Evolutionary conservation across 1,284 basidiomycete species (phyloP).

Genomic region (Hypsizygus ulmarius): DNA sequence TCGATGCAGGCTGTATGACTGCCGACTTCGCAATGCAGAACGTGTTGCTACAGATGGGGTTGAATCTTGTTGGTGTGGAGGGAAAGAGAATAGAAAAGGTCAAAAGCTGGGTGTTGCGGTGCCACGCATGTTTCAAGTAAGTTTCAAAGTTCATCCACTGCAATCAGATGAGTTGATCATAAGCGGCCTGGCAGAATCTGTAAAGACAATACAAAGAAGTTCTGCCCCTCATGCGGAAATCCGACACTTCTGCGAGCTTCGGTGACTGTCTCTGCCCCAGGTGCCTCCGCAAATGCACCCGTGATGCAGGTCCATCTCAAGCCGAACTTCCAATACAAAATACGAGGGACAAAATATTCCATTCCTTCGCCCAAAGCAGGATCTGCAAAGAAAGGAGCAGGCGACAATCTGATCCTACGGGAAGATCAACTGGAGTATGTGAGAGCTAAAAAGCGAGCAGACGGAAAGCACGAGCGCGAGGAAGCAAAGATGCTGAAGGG

Average conservation of each 20-base stretch:
- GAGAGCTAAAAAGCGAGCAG: slow-evolving; percentile 74
- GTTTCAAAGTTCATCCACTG: slow-evolving; percentile 29
- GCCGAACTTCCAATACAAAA: slow-evolving; percentile 91
- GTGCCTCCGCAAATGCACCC: slow-evolving; percentile 54
- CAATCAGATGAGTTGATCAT: slow-evolving; percentile 1
- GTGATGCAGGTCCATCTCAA: slow-evolving; percentile 87
- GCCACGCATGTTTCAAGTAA: slow-evolving; percentile 99
- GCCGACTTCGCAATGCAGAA: slow-evolving; percentile 99
- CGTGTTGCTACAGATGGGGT: slow-evolving; percentile 92
- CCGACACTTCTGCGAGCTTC: slow-evolving; percentile 89
- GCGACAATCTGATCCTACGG: slow-evolving; percentile 80
- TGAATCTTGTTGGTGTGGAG: slow-evolving; percentile 89
- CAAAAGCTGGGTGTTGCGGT: slow-evolving; percentile 94
- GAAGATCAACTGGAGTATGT: slow-evolving; percentile 90
- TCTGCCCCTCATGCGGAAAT: slow-evolving; percentile 97
- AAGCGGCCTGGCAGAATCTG: slow-evolving; percentile 66
- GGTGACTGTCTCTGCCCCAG: slow-evolving; percentile 77
- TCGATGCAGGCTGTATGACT: slow-evolving; percentile 89
- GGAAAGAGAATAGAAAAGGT: slow-evolving; percentile 90
- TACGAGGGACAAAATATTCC: slow-evolving; percentile 90
- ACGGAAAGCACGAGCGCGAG: slow-evolving; percentile 73
- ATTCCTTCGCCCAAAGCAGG: slow-evolving; percentile 93
- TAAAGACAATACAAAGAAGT: slow-evolving; percentile 93
- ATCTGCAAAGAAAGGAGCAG: slow-evolving; percentile 78
- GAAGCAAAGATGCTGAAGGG: slow-evolving; percentile 72